These are phyloP conservation scores for Zymoseptoria tritici DNA, from an alignment of 2,329 filamentous ascomycete species.

Conservation along the genomic window DNA sequence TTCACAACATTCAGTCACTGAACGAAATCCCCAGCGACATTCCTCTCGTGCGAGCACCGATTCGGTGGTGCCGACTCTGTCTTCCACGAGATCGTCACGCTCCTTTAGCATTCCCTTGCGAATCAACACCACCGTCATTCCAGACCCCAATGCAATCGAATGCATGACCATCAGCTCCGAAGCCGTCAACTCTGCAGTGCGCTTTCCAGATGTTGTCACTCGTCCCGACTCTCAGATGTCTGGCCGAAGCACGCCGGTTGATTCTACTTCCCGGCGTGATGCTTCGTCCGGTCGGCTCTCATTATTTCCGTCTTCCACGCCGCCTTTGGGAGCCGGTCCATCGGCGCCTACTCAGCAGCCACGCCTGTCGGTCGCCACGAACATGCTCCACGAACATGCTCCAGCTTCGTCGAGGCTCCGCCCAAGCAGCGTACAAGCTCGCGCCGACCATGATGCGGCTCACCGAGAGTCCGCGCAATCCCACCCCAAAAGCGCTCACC, in stretches of 20 bases:
- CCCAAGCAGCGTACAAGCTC: not conserved
- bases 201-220: not conserved
- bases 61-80: not conserved
- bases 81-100: constrained; percentile 11
- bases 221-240: not conserved
- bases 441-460: not conserved
- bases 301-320: not conserved
- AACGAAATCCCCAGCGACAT: not conserved
- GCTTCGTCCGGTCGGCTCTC: not conserved
- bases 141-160: not conserved
- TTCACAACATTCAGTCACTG: not conserved
- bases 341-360: not conserved
- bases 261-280: not conserved
- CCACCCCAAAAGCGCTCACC: not conserved
- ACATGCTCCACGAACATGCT: not conserved
- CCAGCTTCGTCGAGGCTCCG: not conserved
- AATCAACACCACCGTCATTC: constrained; percentile 30
- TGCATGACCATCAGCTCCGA: constrained; percentile 1
- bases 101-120: constrained; percentile 27
- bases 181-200: not conserved
- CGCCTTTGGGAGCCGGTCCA: not conserved
- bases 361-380: not conserved
- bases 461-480: not conserved
- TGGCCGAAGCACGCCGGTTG: not conserved
- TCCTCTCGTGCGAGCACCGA: not conserved